phyloP scores from a whole-genome alignment of 805 yeast genomes.

The Saturnispora gosingensis region DNA sequence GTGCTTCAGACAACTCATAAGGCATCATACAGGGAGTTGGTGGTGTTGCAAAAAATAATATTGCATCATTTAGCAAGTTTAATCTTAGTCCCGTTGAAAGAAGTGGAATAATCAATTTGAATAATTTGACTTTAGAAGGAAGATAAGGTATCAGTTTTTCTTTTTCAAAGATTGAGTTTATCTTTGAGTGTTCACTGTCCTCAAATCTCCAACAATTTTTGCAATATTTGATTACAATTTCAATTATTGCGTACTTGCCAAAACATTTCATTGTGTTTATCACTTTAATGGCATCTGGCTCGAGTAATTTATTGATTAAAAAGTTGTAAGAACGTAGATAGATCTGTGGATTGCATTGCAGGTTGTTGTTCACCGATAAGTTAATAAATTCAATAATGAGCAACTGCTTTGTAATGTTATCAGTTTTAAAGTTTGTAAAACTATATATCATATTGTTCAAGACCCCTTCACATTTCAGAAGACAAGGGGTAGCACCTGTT shows the following conservation, averaged over 20 bases:
- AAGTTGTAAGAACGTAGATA: conserved; percentile 31
- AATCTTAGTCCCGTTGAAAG: conserved; percentile 15
- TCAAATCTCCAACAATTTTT: conserved; percentile 36
- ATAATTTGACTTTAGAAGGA: conserved; percentile 16
- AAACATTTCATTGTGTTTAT: conserved; percentile 12
- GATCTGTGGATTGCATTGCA: conserved; percentile 29
- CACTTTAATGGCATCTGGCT: conserved; percentile 29
- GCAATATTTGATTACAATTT: conserved; percentile 35
- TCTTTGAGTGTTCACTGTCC: conserved; percentile 13
- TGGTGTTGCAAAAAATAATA: conserved; percentile 18
- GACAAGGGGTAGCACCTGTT: neutral
- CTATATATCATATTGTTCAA: conserved; percentile 17
- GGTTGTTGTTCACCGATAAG: conserved; percentile 25
- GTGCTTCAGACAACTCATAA: conserved; percentile 12
- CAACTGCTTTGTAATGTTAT: conserved; percentile 22
- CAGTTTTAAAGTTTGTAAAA: conserved; percentile 14
- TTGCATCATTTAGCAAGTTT: conserved; percentile 19
- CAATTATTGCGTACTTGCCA: conserved; percentile 29
- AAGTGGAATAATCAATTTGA: conserved; percentile 13
- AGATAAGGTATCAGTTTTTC: conserved; percentile 28
- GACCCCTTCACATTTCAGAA: conserved; percentile 15
- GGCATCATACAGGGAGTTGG: conserved; percentile 21
- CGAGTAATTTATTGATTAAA: conserved; percentile 33
- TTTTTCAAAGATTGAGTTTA: conserved; percentile 19
- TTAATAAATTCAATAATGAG: conserved; percentile 27